Percentiles rank a stretch among this genome's conserved stretches.
phyloP scores from a whole-genome alignment of 176 grass and related monocot genomes.

The Aegilops longissima region DNA sequence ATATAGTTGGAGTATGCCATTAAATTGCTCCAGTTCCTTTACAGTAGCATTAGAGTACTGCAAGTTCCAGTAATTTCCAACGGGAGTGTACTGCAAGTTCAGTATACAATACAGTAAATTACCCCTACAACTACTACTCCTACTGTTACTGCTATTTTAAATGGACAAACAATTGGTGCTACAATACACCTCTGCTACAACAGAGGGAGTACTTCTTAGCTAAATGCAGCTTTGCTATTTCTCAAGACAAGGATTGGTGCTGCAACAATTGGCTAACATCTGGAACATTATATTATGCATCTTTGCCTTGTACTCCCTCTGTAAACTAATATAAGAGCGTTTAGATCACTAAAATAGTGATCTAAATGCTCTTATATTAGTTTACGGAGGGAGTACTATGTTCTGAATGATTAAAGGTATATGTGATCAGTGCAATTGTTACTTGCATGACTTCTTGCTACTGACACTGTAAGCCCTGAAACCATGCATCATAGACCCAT shows the following conservation, averaged over 20 bases:
- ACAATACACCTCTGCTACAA: too few species aligned
- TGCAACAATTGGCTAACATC: background rate
- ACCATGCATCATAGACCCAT: slow-evolving; percentile 24
- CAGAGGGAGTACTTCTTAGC: background rate
- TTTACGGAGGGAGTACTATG: background rate
- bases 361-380: too few species aligned
- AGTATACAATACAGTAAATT: too few species aligned
- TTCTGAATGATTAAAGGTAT: slow-evolving; percentile 24
- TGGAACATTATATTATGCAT: background rate
- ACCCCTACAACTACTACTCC: too few species aligned
- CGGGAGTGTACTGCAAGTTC: too few species aligned
- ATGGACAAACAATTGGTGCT: too few species aligned
- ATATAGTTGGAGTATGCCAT: too few species aligned
- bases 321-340: too few species aligned
- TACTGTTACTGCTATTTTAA: background rate
- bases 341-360: too few species aligned
- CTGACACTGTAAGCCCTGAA: slow-evolving; percentile 25
- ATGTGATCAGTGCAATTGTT: background rate
- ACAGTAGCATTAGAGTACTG: too few species aligned
- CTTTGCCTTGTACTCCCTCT: background rate
- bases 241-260: background rate
- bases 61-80: too few species aligned
- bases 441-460: background rate
- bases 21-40: too few species aligned
- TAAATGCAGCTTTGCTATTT: background rate